These are phyloP conservation scores for Pyrenophora tritici-repentis DNA, from an alignment of 2,329 filamentous ascomycete genomes.

Conservation along the genomic window DNA sequence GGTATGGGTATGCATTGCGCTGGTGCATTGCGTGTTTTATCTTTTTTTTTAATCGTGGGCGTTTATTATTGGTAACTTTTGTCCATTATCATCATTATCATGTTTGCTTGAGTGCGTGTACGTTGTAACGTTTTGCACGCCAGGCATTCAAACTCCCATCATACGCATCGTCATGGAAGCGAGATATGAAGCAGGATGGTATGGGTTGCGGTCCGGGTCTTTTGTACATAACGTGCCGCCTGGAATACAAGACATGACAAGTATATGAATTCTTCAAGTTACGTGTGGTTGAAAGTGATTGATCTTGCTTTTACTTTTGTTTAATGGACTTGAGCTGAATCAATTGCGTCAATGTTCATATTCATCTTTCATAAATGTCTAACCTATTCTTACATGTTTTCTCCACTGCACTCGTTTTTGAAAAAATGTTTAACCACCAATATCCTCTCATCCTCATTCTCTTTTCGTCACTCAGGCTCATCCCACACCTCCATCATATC, in stretches of 20 bases:
- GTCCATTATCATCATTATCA: slow-evolving; percentile 4
- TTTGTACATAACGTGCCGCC: slow-evolving; percentile 15
- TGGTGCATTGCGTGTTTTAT: slow-evolving; percentile 39
- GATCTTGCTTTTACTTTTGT: no score
- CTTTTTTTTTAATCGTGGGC: slow-evolving; percentile 11
- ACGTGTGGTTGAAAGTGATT: not conserved
- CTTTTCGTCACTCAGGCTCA: slow-evolving; percentile 11
- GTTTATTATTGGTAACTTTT: slow-evolving; percentile 8
- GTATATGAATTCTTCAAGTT: not conserved
- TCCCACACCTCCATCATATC: slow-evolving; percentile 66
- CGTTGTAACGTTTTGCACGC: not conserved
- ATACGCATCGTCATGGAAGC: slow-evolving; percentile 15
- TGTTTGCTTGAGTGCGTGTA: not conserved
- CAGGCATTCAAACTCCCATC: not conserved
- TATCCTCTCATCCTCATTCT: no score
- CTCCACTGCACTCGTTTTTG: no score
- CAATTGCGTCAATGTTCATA: no score
- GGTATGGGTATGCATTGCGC: slow-evolving; percentile 40
- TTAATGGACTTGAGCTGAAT: no score
- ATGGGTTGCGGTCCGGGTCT: slow-evolving; percentile 11
- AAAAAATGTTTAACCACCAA: no score
- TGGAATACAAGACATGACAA: slow-evolving; percentile 10
- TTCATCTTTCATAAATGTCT: no score
- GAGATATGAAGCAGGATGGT: slow-evolving; percentile 6
- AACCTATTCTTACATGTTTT: no score